phyloP scores from a whole-genome alignment of 78 protist genomes.

The Dictyostelium capitatum region DNA sequence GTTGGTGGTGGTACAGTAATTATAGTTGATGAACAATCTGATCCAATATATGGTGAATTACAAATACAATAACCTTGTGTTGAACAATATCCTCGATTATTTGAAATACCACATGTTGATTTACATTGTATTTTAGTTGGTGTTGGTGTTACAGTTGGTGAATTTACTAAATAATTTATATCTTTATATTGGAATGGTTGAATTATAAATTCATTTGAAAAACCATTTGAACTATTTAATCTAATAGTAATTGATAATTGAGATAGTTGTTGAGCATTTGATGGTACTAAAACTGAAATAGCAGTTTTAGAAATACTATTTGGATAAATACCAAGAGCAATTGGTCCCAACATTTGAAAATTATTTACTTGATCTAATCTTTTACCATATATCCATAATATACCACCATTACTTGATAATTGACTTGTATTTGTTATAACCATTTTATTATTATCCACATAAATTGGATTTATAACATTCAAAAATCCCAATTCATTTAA shows the following conservation, averaged over 20 bases:
- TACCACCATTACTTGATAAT: conserved; percentile 2
- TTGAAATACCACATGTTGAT: neutral
- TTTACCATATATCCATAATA: neutral
- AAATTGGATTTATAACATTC: no score
- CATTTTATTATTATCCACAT: neutral
- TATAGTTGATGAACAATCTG: neutral
- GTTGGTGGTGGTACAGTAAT: neutral
- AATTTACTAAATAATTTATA: neutral
- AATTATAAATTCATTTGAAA: neutral
- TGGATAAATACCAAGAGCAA: no score
- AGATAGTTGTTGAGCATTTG: neutral
- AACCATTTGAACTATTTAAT: neutral
- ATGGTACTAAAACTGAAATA: neutral
- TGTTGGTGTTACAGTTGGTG: neutral
- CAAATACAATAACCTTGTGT: conserved; percentile 5
- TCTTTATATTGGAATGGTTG: neutral
- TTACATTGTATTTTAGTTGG: neutral
- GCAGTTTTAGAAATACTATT: neutral
- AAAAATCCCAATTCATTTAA: neutral
- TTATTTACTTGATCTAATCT: neutral
- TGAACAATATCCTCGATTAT: neutral
- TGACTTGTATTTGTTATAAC: neutral
- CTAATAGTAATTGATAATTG: no score
- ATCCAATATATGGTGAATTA: conserved; percentile 1
- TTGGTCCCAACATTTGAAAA: no score